A percentile compares a stretch with the other conserved stretches of the same genome.
phyloP scores from a whole-genome alignment of 2,329 filamentous ascomycete genomes.

The Cyphellophora europaea region DNA sequence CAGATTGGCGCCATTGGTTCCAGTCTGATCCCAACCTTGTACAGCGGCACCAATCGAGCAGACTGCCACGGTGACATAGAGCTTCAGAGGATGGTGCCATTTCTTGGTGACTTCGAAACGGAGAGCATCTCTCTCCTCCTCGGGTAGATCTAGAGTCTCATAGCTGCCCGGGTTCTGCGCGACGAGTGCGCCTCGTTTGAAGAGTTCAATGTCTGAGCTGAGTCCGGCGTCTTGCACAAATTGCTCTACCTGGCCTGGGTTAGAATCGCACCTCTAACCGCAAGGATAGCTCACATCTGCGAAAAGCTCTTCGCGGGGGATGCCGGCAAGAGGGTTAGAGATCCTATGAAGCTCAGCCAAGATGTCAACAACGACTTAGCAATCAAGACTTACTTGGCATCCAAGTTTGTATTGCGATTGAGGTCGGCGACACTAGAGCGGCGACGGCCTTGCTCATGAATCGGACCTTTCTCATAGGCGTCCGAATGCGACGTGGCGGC shows the following conservation, averaged over 20 bases:
- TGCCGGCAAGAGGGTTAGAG: slow-evolving; percentile 19
- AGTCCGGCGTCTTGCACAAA: slow-evolving; percentile 30
- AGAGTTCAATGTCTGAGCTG: slow-evolving; percentile 23
- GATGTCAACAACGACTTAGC: background rate
- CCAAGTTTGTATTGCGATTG: slow-evolving; percentile 13
- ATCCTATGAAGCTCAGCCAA: slow-evolving; percentile 12
- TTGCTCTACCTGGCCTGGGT: slow-evolving; percentile 21
- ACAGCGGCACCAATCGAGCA: slow-evolving; percentile 44
- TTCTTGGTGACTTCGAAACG: slow-evolving; percentile 35
- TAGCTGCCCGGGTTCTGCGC: slow-evolving; percentile 19
- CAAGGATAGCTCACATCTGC: slow-evolving; percentile 26
- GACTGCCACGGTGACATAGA: slow-evolving; percentile 43
- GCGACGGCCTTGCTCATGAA: slow-evolving; percentile 1
- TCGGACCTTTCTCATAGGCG: background rate
- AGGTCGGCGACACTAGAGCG: slow-evolving; percentile 9
- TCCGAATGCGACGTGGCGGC: background rate
- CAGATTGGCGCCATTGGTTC: slow-evolving; percentile 44
- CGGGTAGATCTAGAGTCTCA: slow-evolving; percentile 25
- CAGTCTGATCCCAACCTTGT: slow-evolving; percentile 45
- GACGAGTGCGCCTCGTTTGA: slow-evolving; percentile 21
- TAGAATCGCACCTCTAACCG: background rate
- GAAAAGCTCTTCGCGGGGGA: slow-evolving; percentile 14
- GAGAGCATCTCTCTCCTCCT: slow-evolving; percentile 31
- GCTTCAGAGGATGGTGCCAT: slow-evolving; percentile 39
- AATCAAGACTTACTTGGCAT: slow-evolving; percentile 12